Evolutionary conservation across 2,329 filamentous ascomycete species (phyloP), one percentile per base, ranked within the genome.

Genomic region (Davidsoniella neocaledoniae): DNA sequence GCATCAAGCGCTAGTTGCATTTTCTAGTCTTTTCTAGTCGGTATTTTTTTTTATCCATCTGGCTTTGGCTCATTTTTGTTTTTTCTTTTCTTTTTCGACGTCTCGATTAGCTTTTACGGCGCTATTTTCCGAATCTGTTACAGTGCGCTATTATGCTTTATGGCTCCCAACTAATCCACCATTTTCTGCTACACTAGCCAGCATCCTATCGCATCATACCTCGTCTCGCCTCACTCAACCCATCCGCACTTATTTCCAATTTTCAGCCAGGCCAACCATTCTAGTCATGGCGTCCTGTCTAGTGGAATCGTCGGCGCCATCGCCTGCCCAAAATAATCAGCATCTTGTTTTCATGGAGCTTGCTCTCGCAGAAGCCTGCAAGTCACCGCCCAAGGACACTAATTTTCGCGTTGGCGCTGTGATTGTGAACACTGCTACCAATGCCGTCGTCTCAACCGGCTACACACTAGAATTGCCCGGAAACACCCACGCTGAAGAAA

Each of bases 401-500:
- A 96, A 96, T 64, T 98, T 87, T 68, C 79, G 90, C 53, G 88
- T 98, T 19, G 91, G 91, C 40, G 91, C 91, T n/a, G 64, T 94
- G n/a, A 72, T 96, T 38, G 72, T 91, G 17, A 71, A 78, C 52
- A 62, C 70, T 12, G 64, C 65, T 40, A 71, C 68, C 36, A 72
- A 78, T 57, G 61, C 66, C 23, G 69, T 93, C 52, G 70, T 93
- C 25, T 76, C 83, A 1, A 84, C 85, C 1, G 90, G 91, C 49
- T 96, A 90, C 67, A 95, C 91, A 0, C 73, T 95, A 52, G 90
- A 98, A 64, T 77, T 88, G 3, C 73, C 79, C 0, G 91, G 90
- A 40, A 98, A 98, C 66, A 96, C 91, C 0, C 91, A 98, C 61
- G 91, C 91, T 3, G 91, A 98, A 62, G 87, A 98, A 66, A 90